Base-by-base conservation (phyloP, 2,329 filamentous ascomycete species). In the Gaeumannomyces sp. region DNA sequence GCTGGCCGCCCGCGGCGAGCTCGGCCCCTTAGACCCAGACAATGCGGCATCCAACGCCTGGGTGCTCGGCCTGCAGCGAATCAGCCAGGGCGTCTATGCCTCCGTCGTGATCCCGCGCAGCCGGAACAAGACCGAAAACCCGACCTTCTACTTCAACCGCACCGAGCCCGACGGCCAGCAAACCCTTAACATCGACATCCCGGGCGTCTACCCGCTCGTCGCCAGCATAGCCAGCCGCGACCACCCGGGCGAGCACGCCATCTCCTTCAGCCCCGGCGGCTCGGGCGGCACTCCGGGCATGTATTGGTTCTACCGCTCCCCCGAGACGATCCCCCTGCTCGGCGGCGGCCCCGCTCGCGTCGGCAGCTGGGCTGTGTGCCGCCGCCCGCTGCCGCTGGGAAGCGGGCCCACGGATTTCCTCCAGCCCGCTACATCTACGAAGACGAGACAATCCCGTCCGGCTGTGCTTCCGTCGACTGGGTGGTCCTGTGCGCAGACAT, bases 141-240 rank as follows among this genome's bases (percentile, higher is more conserved):
- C 60, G 16, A 62, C 60, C 38, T 62, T 62, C 38, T 62, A 62
- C 60, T 27, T 62, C 60, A 50, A 62, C 35, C 35, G 60, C 31
- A 45, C 60, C 35, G 4, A 19, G 5, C 7, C n/a, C 33, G 35
- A 22, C 33, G 27, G 25, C 16, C 31, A 19, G 60, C 60, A 62
- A 38, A 62, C n/a, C n/a, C 60, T 62, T 14, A 62, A 45, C 22
- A 27, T 56, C 33, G 60, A 62, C 60, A n/a, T 62, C 60, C 60
- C 60, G 33, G 60, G 60, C 13, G 60, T 50, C 25, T 62, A 50
- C 35, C 60, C 60, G 38, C 38, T 62, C 33, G 45, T 50, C 33
- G 38, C 38, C 27, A 29, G 11, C 38, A 22, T 62, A 22, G 11
- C 11, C 27, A 5, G n/a, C 33, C 25, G 7, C 60, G 10, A 5